phyloP scores from a whole-genome alignment of 768 basidiomycete genomes.

The Jaapia argillacea region DNA sequence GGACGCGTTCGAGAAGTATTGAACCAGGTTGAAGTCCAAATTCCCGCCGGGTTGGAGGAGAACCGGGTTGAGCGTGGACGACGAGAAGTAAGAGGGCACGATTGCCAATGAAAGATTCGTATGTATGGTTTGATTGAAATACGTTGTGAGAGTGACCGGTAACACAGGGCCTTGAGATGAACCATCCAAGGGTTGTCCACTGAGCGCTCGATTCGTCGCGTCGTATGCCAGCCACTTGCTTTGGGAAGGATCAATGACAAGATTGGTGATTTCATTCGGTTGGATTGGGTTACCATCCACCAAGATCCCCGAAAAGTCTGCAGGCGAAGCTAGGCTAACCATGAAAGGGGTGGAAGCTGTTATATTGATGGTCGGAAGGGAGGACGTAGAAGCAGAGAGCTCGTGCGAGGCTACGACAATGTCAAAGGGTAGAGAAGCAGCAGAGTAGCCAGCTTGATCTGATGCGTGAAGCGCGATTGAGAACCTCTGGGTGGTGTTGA shows the following conservation, averaged over 20 bases:
- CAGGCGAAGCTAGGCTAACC: conserved; percentile 38
- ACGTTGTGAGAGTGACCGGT: conserved; percentile 51
- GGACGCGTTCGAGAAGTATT: conserved; percentile 45
- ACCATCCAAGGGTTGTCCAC: conserved; percentile 48
- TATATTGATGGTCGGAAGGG: conserved; percentile 61
- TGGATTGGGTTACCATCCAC: conserved; percentile 54
- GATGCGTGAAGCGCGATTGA: conserved; percentile 56
- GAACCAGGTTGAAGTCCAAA: conserved; percentile 42
- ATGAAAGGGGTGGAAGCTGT: conserved; percentile 48
- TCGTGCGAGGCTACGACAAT: conserved; percentile 63
- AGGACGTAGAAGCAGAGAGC: conserved; percentile 33
- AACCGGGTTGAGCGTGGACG: conserved; percentile 45
- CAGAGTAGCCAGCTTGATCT: conserved; percentile 65
- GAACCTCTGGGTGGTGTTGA: conserved; percentile 30
- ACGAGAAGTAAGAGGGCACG: conserved; percentile 64
- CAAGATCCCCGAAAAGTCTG: conserved; percentile 53
- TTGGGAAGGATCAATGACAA: conserved; percentile 50
- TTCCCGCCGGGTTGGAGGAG: conserved; percentile 38
- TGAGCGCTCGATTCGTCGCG: conserved; percentile 39
- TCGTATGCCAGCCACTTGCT: conserved; percentile 56
- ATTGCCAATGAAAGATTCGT: conserved; percentile 58
- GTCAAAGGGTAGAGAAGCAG: conserved; percentile 47
- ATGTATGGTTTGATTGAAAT: conserved; percentile 57
- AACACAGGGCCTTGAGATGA: conserved; percentile 25
- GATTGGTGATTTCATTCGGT: conserved; percentile 40